A percentile compares a stretch with the other conserved stretches of the same genome.
These are phyloP conservation scores for Mycena alexandri DNA, from an alignment of 768 basidiomycete species.

Conservation along the genomic window DNA sequence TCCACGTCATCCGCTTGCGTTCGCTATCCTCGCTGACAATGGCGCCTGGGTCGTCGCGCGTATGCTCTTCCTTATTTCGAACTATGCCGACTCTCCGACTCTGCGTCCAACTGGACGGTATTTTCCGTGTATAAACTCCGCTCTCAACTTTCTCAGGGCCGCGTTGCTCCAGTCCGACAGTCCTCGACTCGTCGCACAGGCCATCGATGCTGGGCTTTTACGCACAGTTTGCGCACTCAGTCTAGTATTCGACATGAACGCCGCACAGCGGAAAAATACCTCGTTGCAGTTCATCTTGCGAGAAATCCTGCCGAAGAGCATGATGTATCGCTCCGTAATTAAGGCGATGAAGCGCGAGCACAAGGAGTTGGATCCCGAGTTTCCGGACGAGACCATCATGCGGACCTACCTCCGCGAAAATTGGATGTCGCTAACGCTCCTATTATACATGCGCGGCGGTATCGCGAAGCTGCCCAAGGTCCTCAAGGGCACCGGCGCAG, in stretches of 20 bases:
- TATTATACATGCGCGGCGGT: no score
- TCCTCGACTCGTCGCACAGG: slow-evolving; percentile 15
- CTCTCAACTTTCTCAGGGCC: slow-evolving; percentile 4
- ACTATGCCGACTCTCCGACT: background rate
- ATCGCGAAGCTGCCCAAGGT: no score
- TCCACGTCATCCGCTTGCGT: slow-evolving; percentile 21
- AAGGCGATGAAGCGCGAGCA: slow-evolving; percentile 20
- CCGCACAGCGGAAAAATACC: background rate
- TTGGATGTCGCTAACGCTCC: no score
- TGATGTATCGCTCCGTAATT: slow-evolving; percentile 27
- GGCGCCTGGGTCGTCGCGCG: slow-evolving; percentile 28
- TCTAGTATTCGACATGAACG: background rate
- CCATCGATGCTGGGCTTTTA: slow-evolving; percentile 22
- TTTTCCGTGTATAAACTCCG: background rate
- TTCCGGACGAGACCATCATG: slow-evolving; percentile 3
- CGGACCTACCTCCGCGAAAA: slow-evolving; percentile 3
- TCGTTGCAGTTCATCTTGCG: slow-evolving; percentile 11
- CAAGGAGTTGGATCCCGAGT: slow-evolving; percentile 7
- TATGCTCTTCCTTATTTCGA: slow-evolving; percentile 12
- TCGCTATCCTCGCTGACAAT: slow-evolving; percentile 29
- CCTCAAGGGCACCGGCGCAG: no score
- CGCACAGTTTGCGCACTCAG: slow-evolving; percentile 13
- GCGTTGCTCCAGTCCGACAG: slow-evolving; percentile 7
- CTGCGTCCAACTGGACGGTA: background rate
- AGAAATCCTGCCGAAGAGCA: slow-evolving; percentile 18